phyloP scores from a whole-genome alignment of 179 eudicot genomes.

The Kewa caespitosa region DNA sequence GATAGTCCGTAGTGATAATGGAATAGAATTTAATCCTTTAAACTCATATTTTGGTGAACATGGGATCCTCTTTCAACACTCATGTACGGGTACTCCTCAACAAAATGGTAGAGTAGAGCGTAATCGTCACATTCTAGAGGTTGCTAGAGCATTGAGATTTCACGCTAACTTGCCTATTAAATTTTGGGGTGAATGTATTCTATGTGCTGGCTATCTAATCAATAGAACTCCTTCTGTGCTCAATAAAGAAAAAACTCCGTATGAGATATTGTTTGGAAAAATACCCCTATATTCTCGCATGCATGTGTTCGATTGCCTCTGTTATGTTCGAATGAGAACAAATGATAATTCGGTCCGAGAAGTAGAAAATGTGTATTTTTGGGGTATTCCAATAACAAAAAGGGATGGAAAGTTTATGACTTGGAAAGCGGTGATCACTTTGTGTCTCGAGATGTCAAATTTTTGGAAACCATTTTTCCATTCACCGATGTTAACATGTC shows the following conservation, averaged over 20 bases:
- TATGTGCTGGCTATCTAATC: neutral
- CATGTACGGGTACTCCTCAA: neutral
- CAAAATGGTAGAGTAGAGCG: conserved; percentile 4
- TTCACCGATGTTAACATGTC: too few relatives aligned
- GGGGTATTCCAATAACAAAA: conserved; percentile 1
- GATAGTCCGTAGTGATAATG: conserved; percentile 9
- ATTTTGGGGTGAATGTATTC: conserved; percentile 12
- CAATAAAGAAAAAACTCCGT: neutral
- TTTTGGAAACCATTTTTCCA: neutral
- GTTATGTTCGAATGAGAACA: neutral
- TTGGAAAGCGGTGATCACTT: neutral
- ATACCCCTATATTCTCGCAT: neutral
- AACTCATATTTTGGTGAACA: neutral
- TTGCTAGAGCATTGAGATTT: neutral
- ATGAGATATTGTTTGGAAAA: neutral
- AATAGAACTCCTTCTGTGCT: neutral
- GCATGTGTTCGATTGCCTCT: neutral
- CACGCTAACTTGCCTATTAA: neutral
- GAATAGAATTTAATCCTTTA: neutral
- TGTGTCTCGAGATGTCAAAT: neutral
- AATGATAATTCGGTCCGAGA: neutral
- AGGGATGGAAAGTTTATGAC: conserved; percentile 9
- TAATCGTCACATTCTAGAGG: neutral
- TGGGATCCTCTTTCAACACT: conserved; percentile 4
- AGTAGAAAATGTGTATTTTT: neutral